A percentile compares a stretch with the other conserved stretches of the same genome.
Evolutionary conservation across 805 yeast species (phyloP).

Genomic region (Hyphopichia homilentoma): DNA sequence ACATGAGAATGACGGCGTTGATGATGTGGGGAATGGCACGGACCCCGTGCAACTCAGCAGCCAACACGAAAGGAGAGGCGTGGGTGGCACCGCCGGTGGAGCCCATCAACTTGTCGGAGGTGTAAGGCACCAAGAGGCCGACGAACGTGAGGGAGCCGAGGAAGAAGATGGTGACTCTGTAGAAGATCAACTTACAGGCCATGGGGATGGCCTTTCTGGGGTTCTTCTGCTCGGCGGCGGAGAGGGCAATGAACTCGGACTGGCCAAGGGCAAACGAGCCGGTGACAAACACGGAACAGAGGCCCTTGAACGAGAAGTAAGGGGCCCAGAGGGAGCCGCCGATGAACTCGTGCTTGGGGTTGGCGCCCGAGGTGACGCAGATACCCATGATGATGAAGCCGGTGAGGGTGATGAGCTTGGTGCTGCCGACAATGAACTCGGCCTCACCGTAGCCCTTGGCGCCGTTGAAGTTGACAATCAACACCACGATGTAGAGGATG

Average conservation of each 20-base stretch:
- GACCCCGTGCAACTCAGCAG: constrained; percentile 39
- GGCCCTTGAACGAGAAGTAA: constrained; percentile 36
- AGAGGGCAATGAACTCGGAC: constrained; percentile 36
- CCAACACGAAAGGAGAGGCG: constrained; percentile 42
- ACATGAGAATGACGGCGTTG: constrained; percentile 37
- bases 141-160: constrained; percentile 37
- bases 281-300: constrained; percentile 35
- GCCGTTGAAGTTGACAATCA: constrained; percentile 43
- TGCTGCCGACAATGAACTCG: constrained; percentile 36
- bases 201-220: constrained; percentile 38
- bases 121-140: constrained; percentile 38
- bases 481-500: constrained; percentile 45
- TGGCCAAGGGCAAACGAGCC: constrained; percentile 41
- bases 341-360: constrained; percentile 26
- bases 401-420: constrained; percentile 32
- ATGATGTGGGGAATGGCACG: constrained; percentile 38
- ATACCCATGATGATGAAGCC: constrained; percentile 42
- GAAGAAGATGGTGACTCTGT: constrained; percentile 35
- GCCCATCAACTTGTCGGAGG: constrained; percentile 32
- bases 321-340: constrained; percentile 32
- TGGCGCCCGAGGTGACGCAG: constrained; percentile 37
- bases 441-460: constrained; percentile 46
- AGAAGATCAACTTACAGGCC: constrained; percentile 39
- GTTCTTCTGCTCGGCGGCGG: constrained; percentile 36
- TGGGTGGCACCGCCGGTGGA: constrained; percentile 25